Base-by-base conservation (phyloP, 768 basidiomycete genomes). In the Leccinum aurantiacum region DNA sequence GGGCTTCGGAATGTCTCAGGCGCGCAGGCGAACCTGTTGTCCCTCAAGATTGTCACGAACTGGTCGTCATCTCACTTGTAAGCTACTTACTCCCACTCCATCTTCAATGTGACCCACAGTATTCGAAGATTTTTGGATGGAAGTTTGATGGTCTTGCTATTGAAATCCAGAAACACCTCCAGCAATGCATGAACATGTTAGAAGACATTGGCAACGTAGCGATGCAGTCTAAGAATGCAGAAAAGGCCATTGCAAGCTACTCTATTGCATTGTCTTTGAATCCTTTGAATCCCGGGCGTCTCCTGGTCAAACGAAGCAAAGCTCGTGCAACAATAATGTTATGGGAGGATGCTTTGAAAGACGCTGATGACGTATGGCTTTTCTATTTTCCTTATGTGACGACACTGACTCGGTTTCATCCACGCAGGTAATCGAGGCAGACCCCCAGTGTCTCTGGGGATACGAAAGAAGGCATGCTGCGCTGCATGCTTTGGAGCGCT, bases 241-340 rank as follows among this genome's bases (percentile, higher is more conserved):
- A 56, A 19, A 14, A 27, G 14, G 64, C 64, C 0, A 38, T 62
- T 25, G 3, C 22, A 14, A 0, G 35, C 6, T 37, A 37, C 14
- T 37, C 35, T 37, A 14, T 5, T 2, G 35, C 6, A 14, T 37
- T 37, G 35, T 37, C 54, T 7, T 54, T 54, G 19, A 35, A 46
- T 17, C 35, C 35, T 15, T 37, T 14, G 13, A 37, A 37, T 37
- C 15, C n/a, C 10, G 17, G 4, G 3, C 10, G 35, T 33, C 59
- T 61, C 9, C 14, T 65, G 24, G 56, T 65, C 3, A 46, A 58
- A 25, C 63, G 59, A 37, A 61, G 64, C 51, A 55, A 54, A 24
- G 47, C 22, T 0, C 29, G 27, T 4, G 47, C 46, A 10, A 24
- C 24, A 6, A 2, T 33, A 6, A 13, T 5, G 22, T 47, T 14